Conservation (phyloP, 306 rosid species). For the Quercus engelmannii region DNA sequence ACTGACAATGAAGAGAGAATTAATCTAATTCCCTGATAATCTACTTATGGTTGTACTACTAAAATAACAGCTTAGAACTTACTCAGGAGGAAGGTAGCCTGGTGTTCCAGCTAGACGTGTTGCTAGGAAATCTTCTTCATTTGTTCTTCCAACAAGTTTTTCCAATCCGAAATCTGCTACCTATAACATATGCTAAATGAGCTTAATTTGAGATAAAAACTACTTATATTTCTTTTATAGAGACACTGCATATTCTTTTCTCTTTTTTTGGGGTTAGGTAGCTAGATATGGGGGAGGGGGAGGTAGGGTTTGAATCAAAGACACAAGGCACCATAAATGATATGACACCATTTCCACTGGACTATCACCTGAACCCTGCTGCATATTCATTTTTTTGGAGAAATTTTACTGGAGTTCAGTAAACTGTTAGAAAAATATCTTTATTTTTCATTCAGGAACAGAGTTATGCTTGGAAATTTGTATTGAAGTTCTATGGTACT, state of each 20-base stretch:
- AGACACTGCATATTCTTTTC: background rate
- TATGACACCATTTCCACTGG: too few species aligned
- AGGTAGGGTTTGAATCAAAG: too few species aligned
- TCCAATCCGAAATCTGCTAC: slow-evolving; percentile 90
- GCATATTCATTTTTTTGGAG: background rate
- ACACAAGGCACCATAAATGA: too few species aligned
- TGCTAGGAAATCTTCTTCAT: slow-evolving; percentile 60
- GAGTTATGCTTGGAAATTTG: background rate
- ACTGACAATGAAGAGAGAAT: background rate
- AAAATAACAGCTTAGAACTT: slow-evolving; percentile 21
- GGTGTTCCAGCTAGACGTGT: slow-evolving; percentile 92
- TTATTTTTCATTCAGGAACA: background rate
- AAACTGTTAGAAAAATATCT: background rate
- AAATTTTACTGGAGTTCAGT: background rate
- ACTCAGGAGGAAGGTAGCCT: slow-evolving; percentile 97
- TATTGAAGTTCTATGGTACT: background rate
- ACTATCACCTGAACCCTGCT: too few species aligned
- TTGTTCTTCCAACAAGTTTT: slow-evolving; percentile 67
- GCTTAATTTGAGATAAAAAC: background rate
- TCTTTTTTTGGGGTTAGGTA: background rate
- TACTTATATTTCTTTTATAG: background rate
- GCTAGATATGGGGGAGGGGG: too few species aligned
- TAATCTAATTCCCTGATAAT: background rate
- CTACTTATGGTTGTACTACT: too few species aligned
- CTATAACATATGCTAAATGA: slow-evolving; percentile 19